Percentiles rank a stretch among this genome's conserved stretches.
Evolutionary conservation across 345 rosid species (phyloP).

Genomic region (Populus ilicifolia): DNA sequence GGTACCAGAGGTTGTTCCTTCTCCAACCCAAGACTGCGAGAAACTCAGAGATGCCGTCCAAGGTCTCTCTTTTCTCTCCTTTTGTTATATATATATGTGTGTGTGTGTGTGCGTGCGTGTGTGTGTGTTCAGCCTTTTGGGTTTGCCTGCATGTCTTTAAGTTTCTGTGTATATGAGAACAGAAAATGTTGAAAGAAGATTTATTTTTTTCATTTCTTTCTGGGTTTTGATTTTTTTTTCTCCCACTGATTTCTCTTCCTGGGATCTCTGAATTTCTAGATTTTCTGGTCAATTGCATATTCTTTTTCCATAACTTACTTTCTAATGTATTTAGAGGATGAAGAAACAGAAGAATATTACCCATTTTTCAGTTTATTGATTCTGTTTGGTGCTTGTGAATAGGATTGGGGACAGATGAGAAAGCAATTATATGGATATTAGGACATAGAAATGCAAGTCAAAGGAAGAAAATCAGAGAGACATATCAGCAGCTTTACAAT

Average conservation of each 20-base stretch:
- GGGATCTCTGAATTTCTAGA: constrained; percentile 2
- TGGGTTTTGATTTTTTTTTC: not conserved
- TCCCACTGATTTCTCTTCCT: not conserved
- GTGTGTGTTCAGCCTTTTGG: too few relatives aligned
- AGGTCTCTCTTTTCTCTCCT: constrained; percentile 43
- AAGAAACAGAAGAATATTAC: not conserved
- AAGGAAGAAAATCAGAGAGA: constrained; percentile 60
- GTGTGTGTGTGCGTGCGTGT: not conserved
- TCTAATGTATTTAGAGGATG: not conserved
- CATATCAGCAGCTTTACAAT: constrained; percentile 54
- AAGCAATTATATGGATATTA: constrained; percentile 46
- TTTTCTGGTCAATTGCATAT: not conserved
- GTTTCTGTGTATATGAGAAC: not conserved
- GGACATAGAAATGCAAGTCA: constrained; percentile 75
- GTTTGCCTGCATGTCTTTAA: not conserved
- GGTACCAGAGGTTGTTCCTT: constrained; percentile 57
- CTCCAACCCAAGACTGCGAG: constrained; percentile 64
- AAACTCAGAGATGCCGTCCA: constrained; percentile 56
- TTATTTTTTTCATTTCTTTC: not conserved
- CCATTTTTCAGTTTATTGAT: not conserved
- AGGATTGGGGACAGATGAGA: constrained; percentile 86
- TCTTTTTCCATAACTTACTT: not conserved
- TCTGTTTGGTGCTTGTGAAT: constrained; percentile 1
- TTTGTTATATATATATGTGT: not conserved
- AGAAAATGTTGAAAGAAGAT: not conserved